Evolutionary conservation across 2,329 filamentous ascomycete genomes (phyloP).

Genomic region (Stemphylium beticola): DNA sequence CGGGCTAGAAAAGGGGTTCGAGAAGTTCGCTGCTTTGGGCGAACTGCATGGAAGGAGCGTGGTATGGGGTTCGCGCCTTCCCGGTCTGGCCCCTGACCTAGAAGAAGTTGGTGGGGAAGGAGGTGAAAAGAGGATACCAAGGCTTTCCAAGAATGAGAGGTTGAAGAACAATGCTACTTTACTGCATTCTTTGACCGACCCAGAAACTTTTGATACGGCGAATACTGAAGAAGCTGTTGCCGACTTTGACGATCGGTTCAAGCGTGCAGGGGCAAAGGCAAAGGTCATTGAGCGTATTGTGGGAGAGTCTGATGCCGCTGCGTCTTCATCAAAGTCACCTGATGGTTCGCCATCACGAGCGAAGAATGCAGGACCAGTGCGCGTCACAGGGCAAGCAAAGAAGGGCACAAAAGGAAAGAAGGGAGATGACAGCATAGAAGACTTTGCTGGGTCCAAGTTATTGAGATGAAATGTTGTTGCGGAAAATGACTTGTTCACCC

Average conservation of each 20-base stretch:
- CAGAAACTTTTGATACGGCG: conserved; percentile 74
- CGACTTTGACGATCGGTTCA: conserved; percentile 88
- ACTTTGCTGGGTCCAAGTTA: conserved; percentile 41
- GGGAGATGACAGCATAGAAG: conserved; percentile 42
- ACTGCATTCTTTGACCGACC: conserved; percentile 79
- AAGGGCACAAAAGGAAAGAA: conserved; percentile 17
- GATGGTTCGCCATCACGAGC: conserved; percentile 40
- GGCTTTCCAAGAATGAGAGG: conserved; percentile 64
- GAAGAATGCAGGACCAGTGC: conserved; percentile 21
- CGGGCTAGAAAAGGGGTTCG: conserved; percentile 89
- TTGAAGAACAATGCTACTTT: conserved; percentile 77
- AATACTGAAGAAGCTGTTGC: conserved; percentile 90
- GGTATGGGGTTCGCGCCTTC: conserved; percentile 80
- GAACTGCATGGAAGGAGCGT: conserved; percentile 76
- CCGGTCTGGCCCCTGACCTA: not conserved
- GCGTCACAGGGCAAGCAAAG: conserved; percentile 22
- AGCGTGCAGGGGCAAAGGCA: conserved; percentile 80
- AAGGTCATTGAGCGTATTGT: conserved; percentile 82
- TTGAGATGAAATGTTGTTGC: conserved; percentile 20
- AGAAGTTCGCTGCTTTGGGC: conserved; percentile 86
- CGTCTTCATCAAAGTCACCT: conserved; percentile 11
- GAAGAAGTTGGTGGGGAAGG: not conserved
- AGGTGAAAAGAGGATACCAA: conserved; percentile 48
- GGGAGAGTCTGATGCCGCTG: conserved; percentile 40
- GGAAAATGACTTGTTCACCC: not conserved